Percentiles rank a stretch among this genome's conserved stretches.
phyloP scores from a whole-genome alignment of 1,284 basidiomycete genomes.

The Fomitopsis schrenkii region DNA sequence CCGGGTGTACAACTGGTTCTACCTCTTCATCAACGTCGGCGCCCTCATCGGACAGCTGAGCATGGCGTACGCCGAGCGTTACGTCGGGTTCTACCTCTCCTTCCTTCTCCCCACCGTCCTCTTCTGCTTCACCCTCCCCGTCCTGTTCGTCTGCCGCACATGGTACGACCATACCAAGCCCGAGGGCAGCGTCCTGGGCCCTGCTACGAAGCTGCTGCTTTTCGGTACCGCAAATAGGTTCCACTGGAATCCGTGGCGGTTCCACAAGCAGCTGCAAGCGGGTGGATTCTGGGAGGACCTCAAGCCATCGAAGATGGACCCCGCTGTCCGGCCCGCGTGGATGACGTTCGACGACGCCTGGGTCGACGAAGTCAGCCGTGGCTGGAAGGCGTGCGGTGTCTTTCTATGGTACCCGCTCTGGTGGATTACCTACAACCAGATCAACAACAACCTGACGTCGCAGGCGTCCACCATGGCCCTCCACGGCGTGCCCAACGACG shows the following conservation, averaged over 20 bases:
- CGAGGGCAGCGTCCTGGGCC: conserved; percentile 69
- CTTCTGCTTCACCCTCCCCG: conserved; percentile 64
- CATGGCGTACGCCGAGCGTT: conserved; percentile 71
- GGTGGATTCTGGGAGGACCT: conserved; percentile 77
- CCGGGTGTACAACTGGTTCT: conserved; percentile 76
- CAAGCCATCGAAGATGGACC: conserved; percentile 57
- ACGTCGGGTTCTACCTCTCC: conserved; percentile 68
- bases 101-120: conserved; percentile 65
- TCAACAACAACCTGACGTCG: conserved; percentile 78
- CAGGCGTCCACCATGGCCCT: conserved; percentile 73
- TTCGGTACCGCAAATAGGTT: conserved; percentile 51
- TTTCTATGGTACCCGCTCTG: conserved; percentile 76
- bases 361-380: conserved; percentile 84
- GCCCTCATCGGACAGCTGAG: conserved; percentile 67
- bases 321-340: conserved; percentile 48
- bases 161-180: conserved; percentile 68
- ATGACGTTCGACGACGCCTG: conserved; percentile 76
- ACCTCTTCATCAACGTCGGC: conserved; percentile 77
- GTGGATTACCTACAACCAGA: conserved; percentile 73
- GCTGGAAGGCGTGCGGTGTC: conserved; percentile 81
- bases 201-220: conserved; percentile 45
- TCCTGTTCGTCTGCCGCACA: conserved; percentile 64
- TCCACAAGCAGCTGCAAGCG: conserved; percentile 46
- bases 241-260: conserved; percentile 51
- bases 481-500: conserved; percentile 76